Base-by-base conservation (phyloP, 371 early-diverging fungal genomes). In the Ordospora pajunii region DNA sequence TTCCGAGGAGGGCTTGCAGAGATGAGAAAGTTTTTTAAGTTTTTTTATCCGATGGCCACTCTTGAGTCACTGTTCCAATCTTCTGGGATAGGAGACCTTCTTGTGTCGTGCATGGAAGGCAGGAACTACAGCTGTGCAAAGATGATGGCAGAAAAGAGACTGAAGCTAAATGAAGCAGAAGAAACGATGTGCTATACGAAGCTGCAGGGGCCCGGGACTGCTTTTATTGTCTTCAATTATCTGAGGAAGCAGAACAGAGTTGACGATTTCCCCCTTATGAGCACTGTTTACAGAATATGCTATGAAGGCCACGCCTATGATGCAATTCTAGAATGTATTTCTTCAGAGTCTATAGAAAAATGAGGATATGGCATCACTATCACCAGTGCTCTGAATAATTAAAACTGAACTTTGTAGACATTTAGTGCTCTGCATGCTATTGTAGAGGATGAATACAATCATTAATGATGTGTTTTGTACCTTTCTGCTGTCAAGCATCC, bases 121-220 rank as follows among this genome's bases (percentile, higher is more conserved):
- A 89, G 98, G 70, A 97, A 98, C 87, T 70, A 92, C 91, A 10
- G 90, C 91, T 53, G 91, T 92, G 84, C 85, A 54, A 50, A 64
- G 32, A 50, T 63, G 1, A 73, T 79, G 27, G 77, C 65, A n/a
- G 53, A 73, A 32, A 73, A 80, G 64, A 44, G 63, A 21, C 71
- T 68, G 84, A 87, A 91, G 3, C 90, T 96, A 83, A 90, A 91
- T 49, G 88, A 87, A 64, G 87, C 96, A 21, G 96, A 97, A 80
- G 91, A 92, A 77, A 81, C 92, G 82, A 87, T 97, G 73, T 91
- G 92, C 76, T 96, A 95, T 32, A 96, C 96, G 78, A 95, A 97
- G 86, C 87, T 97, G 52, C 97, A 97, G 85, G 97, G 97, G 66
- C 91, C 93, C 17, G 83, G 90, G 45, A 94, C 96, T 0, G 90